phyloP scores from a whole-genome alignment of 306 rosid species.

The Leucaena leucocephala region DNA sequence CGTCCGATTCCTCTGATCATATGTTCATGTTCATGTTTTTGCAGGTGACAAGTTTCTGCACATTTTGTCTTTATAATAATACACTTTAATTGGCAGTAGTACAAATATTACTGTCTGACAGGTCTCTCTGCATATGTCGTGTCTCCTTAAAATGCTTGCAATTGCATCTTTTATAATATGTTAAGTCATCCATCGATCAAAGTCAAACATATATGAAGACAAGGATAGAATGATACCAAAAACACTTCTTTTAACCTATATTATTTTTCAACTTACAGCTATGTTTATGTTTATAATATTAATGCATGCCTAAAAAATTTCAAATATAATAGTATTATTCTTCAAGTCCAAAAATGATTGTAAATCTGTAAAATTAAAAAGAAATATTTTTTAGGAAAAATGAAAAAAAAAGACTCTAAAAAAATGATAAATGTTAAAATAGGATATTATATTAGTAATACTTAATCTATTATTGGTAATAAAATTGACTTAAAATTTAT shows the following conservation, averaged over 20 bases:
- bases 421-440: too few relatives aligned
- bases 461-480: too few relatives aligned
- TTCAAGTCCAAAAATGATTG: neutral
- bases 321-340: neutral
- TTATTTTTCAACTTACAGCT: too few relatives aligned
- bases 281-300: neutral
- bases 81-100: neutral
- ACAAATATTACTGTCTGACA: neutral
- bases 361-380: too few relatives aligned
- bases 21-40: neutral
- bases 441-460: too few relatives aligned
- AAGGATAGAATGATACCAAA: neutral
- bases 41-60: neutral
- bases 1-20: neutral
- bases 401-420: too few relatives aligned
- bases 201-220: neutral
- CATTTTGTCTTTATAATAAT: neutral
- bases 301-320: neutral
- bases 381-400: too few relatives aligned
- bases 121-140: neutral
- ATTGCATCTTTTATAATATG: neutral
- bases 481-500: too few relatives aligned
- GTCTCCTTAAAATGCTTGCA: neutral
- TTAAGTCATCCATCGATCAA: neutral
- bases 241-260: too few relatives aligned